These are phyloP conservation scores for Anthoceros angustus DNA, from an alignment of 225 moss, liverwort and hornwort species.

Conservation along the genomic window DNA sequence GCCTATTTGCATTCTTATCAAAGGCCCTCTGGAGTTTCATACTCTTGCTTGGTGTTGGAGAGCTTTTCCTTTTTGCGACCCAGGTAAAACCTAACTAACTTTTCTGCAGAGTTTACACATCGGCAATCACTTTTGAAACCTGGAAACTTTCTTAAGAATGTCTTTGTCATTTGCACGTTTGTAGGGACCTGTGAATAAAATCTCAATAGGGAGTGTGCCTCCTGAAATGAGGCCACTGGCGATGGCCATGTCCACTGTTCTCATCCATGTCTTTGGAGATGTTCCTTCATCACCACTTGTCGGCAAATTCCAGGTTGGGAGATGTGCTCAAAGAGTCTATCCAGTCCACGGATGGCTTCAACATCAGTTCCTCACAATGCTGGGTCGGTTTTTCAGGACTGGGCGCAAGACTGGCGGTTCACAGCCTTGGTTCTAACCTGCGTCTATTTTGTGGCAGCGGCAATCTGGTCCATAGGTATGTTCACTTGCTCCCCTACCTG, in stretches of 20 bases:
- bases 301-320: constrained; percentile 44
- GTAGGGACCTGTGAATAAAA: constrained; percentile 83
- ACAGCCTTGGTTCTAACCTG: constrained; percentile 51
- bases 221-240: constrained; percentile 62
- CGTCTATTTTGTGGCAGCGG: constrained; percentile 51
- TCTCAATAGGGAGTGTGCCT: constrained; percentile 65
- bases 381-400: constrained; percentile 23
- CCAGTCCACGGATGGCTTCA: no score
- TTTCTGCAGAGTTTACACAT: background rate
- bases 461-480: constrained; percentile 57
- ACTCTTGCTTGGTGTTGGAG: constrained; percentile 64
- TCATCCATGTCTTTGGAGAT: constrained; percentile 89
- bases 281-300: constrained; percentile 89
- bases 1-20: constrained; percentile 49
- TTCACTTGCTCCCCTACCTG: no score
- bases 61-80: constrained; percentile 78
- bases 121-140: constrained; percentile 7
- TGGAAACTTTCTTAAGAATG: background rate
- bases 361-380: background rate
- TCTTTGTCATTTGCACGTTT: background rate
- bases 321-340: background rate
- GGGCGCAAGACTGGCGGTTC: constrained; percentile 66
- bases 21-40: constrained; percentile 40
- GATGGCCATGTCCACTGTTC: constrained; percentile 85
- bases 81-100: constrained; percentile 12